These are phyloP conservation scores for Kwoniella bestiolae DNA, from an alignment of 768 basidiomycete genomes.

Conservation along the genomic window DNA sequence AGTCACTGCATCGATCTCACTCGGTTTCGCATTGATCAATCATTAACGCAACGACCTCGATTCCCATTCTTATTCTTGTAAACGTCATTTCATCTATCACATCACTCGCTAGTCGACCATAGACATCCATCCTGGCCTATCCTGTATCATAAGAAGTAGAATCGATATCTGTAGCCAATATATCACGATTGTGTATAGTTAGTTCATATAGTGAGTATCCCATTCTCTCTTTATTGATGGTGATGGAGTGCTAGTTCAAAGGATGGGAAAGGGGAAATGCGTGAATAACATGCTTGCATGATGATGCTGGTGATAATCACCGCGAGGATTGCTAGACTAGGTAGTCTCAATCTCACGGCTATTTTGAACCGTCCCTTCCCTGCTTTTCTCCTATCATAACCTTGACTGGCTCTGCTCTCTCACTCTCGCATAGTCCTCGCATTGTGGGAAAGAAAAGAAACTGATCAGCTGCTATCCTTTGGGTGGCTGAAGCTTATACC, in stretches of 20 bases:
- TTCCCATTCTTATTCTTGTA: neutral
- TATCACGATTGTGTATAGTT: neutral
- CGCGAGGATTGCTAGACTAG: neutral
- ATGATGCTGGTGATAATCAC: neutral
- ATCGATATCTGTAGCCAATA: neutral
- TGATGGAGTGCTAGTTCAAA: neutral
- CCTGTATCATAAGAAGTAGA: conserved; percentile 4
- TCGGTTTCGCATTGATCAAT: conserved; percentile 12
- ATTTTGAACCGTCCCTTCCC: neutral
- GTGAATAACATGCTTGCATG: neutral
- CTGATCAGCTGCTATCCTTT: neutral
- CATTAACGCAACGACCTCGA: no score
- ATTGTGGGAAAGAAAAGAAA: no score
- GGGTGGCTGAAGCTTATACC: conserved; percentile 4
- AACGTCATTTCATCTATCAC: neutral
- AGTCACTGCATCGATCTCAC: neutral
- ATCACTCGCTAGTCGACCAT: conserved; percentile 7
- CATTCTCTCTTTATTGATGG: neutral
- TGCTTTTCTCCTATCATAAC: neutral
- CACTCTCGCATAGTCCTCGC: neutral
- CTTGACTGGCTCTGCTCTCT: neutral
- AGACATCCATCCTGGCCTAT: neutral
- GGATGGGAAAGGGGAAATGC: neutral
- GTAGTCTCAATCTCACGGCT: neutral
- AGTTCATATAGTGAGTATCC: neutral